Evolutionary conservation across 345 rosid species (phyloP).

Genomic region (Moricandia arvensis): DNA sequence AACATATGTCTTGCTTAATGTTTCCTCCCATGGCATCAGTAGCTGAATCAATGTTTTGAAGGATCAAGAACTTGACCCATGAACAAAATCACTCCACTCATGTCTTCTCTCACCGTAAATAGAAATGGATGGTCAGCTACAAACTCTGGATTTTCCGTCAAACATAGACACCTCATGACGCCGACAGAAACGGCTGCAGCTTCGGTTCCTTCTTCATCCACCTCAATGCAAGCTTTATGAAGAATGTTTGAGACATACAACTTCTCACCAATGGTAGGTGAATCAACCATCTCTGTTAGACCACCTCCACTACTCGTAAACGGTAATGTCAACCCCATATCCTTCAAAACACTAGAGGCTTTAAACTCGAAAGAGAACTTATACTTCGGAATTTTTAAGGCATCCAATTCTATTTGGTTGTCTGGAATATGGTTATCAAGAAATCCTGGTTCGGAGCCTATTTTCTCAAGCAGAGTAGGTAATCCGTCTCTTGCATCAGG

Average conservation of each 20-base stretch:
- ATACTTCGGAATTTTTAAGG: conserved; percentile 53
- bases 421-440: conserved; percentile 48
- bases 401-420: conserved; percentile 30
- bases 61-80: conserved; percentile 44
- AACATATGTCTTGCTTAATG: background rate
- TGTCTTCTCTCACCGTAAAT: conserved; percentile 56
- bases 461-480: conserved; percentile 45
- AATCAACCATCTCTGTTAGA: conserved; percentile 57
- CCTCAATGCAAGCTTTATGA: conserved; percentile 57
- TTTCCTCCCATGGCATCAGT: background rate
- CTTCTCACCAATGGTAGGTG: conserved; percentile 22
- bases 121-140: conserved; percentile 70
- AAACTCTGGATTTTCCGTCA: conserved; percentile 33
- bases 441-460: conserved; percentile 46
- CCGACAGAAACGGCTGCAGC: conserved; percentile 54
- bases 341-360: conserved; percentile 46
- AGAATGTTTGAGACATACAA: conserved; percentile 46
- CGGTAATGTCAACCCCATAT: conserved; percentile 49
- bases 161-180: background rate
- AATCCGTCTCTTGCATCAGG: conserved; percentile 61
- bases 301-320: conserved; percentile 57
- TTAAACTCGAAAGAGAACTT: conserved; percentile 49
- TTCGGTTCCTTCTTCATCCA: conserved; percentile 69
- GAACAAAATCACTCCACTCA: conserved; percentile 51
- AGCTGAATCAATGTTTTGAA: conserved; percentile 18